Conservation (phyloP, 257 asterid species). For the Petrea volubilis region DNA sequence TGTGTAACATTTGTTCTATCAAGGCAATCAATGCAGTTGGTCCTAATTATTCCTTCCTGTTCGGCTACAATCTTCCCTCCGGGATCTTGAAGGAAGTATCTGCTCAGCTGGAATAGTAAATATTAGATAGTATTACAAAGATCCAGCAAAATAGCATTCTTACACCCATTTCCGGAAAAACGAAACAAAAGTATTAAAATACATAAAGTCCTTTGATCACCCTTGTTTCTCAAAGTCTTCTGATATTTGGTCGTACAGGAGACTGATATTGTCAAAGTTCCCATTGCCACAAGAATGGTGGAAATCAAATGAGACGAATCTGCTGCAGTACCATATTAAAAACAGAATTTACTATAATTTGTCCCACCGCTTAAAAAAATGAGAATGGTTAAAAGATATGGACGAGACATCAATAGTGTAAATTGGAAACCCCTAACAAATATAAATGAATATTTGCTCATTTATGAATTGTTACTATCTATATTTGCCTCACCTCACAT, state of each 20-base stretch:
- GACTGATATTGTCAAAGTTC: conserved; percentile 75
- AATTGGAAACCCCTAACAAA: neutral
- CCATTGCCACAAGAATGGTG: conserved; percentile 85
- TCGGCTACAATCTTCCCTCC: conserved; percentile 69
- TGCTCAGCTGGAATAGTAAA: conserved; percentile 87
- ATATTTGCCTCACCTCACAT: neutral
- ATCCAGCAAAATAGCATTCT: conserved; percentile 41
- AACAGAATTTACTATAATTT: conserved; percentile 2
- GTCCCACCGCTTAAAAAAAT: conserved; percentile 16
- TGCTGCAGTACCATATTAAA: conserved; percentile 37
- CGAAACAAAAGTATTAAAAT: too few relatives aligned
- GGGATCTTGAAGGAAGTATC: conserved; percentile 85
- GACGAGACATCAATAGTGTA: neutral
- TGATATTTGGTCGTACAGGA: conserved; percentile 64
- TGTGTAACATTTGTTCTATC: conserved; percentile 98
- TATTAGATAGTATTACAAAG: conserved; percentile 57
- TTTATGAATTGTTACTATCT: neutral
- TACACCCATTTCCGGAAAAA: conserved; percentile 31
- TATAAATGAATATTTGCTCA: neutral
- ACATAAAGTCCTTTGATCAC: conserved; percentile 42
- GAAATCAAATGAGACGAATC: conserved; percentile 89
- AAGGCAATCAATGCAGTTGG: conserved; percentile 96
- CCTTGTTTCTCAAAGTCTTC: conserved; percentile 90
- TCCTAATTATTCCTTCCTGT: conserved; percentile 81
- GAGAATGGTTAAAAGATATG: neutral